Percentiles rank a stretch among this genome's conserved stretches.
Conservation (phyloP, 768 basidiomycete species). For the Asterophora parasitica region DNA sequence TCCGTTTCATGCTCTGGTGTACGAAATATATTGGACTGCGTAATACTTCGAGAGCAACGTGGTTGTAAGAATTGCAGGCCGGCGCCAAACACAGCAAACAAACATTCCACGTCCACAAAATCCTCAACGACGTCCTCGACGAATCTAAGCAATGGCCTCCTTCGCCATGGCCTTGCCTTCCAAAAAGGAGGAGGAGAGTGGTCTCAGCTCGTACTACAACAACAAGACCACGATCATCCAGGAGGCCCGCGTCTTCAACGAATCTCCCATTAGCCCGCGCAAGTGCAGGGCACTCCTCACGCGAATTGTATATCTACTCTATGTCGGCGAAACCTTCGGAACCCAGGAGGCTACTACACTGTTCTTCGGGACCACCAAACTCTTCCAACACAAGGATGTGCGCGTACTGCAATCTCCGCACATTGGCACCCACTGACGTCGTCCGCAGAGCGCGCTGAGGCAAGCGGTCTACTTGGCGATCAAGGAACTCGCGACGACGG, state of each 20-base stretch:
- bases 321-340: slow-evolving; percentile 91
- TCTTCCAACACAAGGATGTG: slow-evolving; percentile 99
- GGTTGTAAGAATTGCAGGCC: slow-evolving; percentile 6
- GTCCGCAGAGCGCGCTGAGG: slow-evolving; percentile 76
- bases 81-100: slow-evolving; percentile 33
- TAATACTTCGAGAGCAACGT: too few species aligned
- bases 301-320: slow-evolving; percentile 92
- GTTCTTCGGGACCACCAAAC: slow-evolving; percentile 98
- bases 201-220: slow-evolving; percentile 88
- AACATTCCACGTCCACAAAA: slow-evolving; percentile 37
- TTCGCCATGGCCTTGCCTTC: slow-evolving; percentile 72
- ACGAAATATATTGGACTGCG: too few species aligned
- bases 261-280: slow-evolving; percentile 95
- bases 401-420: slow-evolving; percentile 28
- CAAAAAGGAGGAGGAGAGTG: slow-evolving; percentile 96
- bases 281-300: slow-evolving; percentile 96
- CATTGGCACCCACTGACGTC: not conserved
- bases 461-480: slow-evolving; percentile 99
- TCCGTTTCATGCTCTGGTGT: slow-evolving; percentile 9
- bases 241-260: slow-evolving; percentile 98
- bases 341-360: slow-evolving; percentile 96
- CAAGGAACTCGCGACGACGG: slow-evolving; percentile 93
- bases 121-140: slow-evolving; percentile 9
- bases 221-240: slow-evolving; percentile 98
- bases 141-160: slow-evolving; percentile 37